These are phyloP conservation scores for Ustilago esculenta DNA, from an alignment of 1,284 basidiomycete species.

Conservation along the genomic window DNA sequence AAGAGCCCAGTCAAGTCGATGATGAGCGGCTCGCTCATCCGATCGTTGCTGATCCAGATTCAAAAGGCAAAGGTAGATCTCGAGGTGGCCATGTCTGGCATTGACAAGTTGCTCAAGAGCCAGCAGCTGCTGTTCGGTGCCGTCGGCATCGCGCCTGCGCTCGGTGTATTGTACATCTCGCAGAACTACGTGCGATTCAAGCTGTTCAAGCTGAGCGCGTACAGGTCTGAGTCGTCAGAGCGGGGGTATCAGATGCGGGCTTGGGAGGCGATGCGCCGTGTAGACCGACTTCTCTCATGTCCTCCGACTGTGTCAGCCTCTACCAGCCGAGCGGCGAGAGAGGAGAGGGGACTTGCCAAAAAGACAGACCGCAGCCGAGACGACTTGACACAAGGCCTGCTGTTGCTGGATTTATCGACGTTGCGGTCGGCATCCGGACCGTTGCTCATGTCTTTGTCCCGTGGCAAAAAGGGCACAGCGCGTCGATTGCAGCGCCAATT, in stretches of 20 bases:
- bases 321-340: background rate
- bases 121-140: slow-evolving; percentile 98
- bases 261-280: slow-evolving; percentile 68
- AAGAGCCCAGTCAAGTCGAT: slow-evolving; percentile 83
- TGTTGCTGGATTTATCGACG: slow-evolving; percentile 78
- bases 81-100: slow-evolving; percentile 82
- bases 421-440: slow-evolving; percentile 71
- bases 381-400: slow-evolving; percentile 74
- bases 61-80: slow-evolving; percentile 98
- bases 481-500: slow-evolving; percentile 77
- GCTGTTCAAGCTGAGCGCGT: slow-evolving; percentile 70
- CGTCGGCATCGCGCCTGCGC: slow-evolving; percentile 90
- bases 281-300: slow-evolving; percentile 65
- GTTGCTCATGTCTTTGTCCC: slow-evolving; percentile 41
- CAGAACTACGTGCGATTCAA: slow-evolving; percentile 71
- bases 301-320: slow-evolving; percentile 12
- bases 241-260: slow-evolving; percentile 66
- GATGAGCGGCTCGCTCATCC: slow-evolving; percentile 81
- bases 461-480: slow-evolving; percentile 49
- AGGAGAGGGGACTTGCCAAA: no score
- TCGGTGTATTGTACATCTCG: slow-evolving; percentile 78
- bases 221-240: slow-evolving; percentile 67
- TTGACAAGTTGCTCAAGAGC: slow-evolving; percentile 90
- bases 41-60: slow-evolving; percentile 89
- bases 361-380: slow-evolving; percentile 1